Evolutionary conservation across 2,329 filamentous ascomycete species (phyloP), one percentile per base, ranked within the genome.

Genomic region (Arthrinium phaeospermum): DNA sequence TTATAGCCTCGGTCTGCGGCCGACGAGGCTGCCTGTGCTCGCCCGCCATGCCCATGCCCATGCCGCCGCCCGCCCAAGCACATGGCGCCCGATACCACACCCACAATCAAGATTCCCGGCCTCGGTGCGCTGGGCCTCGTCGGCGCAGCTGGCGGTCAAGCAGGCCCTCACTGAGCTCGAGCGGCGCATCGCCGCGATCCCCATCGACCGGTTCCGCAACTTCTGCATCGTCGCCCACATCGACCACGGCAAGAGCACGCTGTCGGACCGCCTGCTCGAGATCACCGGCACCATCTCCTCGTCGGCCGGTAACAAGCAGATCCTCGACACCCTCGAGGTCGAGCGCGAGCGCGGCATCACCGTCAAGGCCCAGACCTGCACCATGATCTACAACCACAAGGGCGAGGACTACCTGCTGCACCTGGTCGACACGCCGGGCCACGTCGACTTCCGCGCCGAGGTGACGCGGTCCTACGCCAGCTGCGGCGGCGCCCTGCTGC

Each of bases 141-240:
- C 41, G 6, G 13, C 67, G 67, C 16, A 44, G 45, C 7, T 24
- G 67, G 67, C 24, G 24, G 41, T 30, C 57, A 64, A 64, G 57
- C 57, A 64, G 67, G 45, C 67, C 34, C 19, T 70, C 12, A 82
- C 1, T 44, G 85, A 86, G 27, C 83, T 90, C 71, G 88, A 90
- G 77, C 81, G 82, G 61, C 88, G 91, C 75, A 95, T 96, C 73
- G 86, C 91, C 22, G 90, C 89, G 7, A 95, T 96, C 71, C 93
- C 93, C 2, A 92, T 95, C 78, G 90, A 93, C 72, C 90, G 93
- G 27, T 96, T 91, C 77, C 92, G 96, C 75, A 99, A 99, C 83
- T 99, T 99, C 82, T 99, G 96, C 83, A 98, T 99, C 79, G 96
- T 99, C 70, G 96, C 96, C 13, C 96, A 99, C 82, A 97, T 99